Evolutionary conservation across 73 alveolate species (phyloP).

Genomic region (Blepharisma stoltei): DNA sequence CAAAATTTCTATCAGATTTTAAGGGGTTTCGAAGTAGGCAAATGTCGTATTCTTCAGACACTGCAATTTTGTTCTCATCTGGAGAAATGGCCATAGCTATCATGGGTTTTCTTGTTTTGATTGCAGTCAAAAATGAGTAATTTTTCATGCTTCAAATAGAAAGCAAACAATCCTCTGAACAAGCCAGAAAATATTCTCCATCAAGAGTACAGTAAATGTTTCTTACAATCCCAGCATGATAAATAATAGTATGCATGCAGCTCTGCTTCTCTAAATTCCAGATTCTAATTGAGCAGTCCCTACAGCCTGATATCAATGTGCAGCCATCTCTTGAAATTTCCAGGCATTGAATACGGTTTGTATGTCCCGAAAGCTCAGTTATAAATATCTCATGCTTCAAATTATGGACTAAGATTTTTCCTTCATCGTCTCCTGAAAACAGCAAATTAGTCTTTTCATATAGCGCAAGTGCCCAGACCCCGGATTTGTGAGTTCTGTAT

Average conservation of each 20-base stretch:
- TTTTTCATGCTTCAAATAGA: constrained; percentile 16
- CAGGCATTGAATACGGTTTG: neutral
- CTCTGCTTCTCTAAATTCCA: neutral
- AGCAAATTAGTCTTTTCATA: neutral
- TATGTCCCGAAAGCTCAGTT: neutral
- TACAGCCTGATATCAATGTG: constrained; percentile 1
- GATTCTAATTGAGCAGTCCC: neutral
- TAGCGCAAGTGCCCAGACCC: no score
- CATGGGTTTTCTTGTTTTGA: neutral
- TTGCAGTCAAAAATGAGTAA: neutral
- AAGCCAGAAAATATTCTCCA: neutral
- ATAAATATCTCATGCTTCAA: neutral
- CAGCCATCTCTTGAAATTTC: neutral
- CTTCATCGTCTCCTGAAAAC: neutral
- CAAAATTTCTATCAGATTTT: neutral
- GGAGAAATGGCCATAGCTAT: neutral
- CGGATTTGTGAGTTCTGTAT: no score
- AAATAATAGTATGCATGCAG: neutral
- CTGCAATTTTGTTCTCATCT: neutral
- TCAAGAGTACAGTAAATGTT: neutral
- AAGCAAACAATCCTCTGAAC: neutral
- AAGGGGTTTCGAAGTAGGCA: neutral
- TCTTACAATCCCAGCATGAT: neutral
- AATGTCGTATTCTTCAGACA: neutral
- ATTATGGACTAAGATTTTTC: neutral